A percentile compares a stretch with the other conserved stretches of the same genome.
These are phyloP conservation scores for Globisporangium megalacanthum DNA, from an alignment of 352 stramenopile species.

Conservation along the genomic window DNA sequence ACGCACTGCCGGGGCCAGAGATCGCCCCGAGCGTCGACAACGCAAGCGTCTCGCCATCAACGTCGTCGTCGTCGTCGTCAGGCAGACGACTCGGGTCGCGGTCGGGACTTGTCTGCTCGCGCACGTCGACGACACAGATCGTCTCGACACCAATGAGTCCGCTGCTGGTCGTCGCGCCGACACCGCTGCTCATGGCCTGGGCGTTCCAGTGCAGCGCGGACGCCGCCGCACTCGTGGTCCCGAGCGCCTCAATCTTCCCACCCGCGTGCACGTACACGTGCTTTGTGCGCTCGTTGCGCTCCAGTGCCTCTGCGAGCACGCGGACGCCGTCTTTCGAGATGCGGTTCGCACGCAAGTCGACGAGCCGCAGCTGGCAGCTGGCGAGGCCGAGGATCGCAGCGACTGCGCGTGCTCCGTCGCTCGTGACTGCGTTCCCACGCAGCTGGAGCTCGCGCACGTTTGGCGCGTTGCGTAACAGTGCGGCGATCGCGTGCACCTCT, in stretches of 20 bases:
- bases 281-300: constrained; percentile 88
- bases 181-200: constrained; percentile 34
- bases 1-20: constrained; percentile 28
- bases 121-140: constrained; percentile 93
- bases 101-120: constrained; percentile 59
- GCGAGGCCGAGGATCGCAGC: constrained; percentile 86
- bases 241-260: constrained; percentile 93
- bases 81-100: neutral
- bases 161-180: constrained; percentile 13
- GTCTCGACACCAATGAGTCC: constrained; percentile 88
- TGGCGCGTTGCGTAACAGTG: constrained; percentile 83
- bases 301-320: constrained; percentile 91
- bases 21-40: constrained; percentile 11
- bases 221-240: constrained; percentile 42
- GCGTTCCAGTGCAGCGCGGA: constrained; percentile 35
- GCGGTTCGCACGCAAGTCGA: constrained; percentile 92
- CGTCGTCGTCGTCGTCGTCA: constrained; percentile 3
- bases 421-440: constrained; percentile 87
- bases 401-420: constrained; percentile 90
- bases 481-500: constrained; percentile 93
- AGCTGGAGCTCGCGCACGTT: constrained; percentile 94
- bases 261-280: constrained; percentile 96
- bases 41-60: neutral
- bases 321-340: constrained; percentile 90
- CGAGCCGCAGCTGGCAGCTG: constrained; percentile 60